phyloP scores from a whole-genome alignment of 1,284 basidiomycete genomes.

The Sanghuangporus weigelae region DNA sequence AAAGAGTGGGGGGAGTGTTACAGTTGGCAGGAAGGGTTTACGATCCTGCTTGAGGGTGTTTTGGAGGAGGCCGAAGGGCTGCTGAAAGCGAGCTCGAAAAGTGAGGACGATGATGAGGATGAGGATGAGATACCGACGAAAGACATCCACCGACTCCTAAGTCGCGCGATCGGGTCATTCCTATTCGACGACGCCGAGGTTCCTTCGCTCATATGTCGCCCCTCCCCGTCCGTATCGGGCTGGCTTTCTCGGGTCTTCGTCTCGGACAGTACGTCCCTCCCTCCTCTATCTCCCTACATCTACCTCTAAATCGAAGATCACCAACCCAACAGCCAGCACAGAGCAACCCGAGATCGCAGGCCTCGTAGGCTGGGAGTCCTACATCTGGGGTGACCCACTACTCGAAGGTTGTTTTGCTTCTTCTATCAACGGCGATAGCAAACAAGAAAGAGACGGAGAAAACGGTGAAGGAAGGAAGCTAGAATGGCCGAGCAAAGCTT shows the following conservation, averaged over 20 bases:
- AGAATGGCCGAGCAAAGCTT: conserved; percentile 30
- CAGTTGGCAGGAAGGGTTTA: conserved; percentile 72
- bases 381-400: conserved; percentile 71
- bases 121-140: conserved; percentile 30
- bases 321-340: neutral
- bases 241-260: conserved; percentile 49
- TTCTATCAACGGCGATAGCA: conserved; percentile 22
- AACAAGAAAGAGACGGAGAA: too few relatives aligned
- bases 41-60: conserved; percentile 47
- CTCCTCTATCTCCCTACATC: neutral
- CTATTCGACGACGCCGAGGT: conserved; percentile 72
- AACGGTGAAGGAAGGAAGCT: too few relatives aligned
- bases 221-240: conserved; percentile 27
- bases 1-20: conserved; percentile 38
- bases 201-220: conserved; percentile 58
- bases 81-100: neutral
- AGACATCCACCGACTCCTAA: conserved; percentile 46
- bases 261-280: conserved; percentile 19
- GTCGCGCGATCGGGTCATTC: conserved; percentile 65
- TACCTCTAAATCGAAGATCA: neutral
- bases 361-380: conserved; percentile 40
- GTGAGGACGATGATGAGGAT: neutral
- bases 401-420: conserved; percentile 57
- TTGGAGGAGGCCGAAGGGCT: conserved; percentile 32
- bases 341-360: conserved; percentile 26